phyloP scores from a whole-genome alignment of 441 rosid genomes.

The Macaranga tanarius region DNA sequence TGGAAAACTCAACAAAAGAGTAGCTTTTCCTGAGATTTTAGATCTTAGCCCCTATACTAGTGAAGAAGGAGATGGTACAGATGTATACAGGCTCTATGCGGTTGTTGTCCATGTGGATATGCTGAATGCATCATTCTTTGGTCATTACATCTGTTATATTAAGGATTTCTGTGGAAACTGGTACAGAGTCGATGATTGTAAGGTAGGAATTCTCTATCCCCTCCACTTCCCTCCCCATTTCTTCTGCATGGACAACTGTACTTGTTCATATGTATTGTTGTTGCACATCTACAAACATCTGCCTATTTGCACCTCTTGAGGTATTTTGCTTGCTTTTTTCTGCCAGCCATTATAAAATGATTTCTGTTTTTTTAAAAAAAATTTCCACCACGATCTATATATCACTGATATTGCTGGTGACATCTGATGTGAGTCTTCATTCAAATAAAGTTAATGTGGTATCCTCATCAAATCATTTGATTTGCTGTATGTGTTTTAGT shows the following conservation, averaged over 20 bases:
- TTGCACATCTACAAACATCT: neutral
- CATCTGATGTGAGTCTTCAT: no score
- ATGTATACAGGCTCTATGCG: conserved; percentile 80
- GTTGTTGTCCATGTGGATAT: conserved; percentile 95
- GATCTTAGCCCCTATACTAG: conserved; percentile 87
- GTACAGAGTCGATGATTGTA: conserved; percentile 84
- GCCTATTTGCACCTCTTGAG: neutral
- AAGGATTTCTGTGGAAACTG: conserved; percentile 85
- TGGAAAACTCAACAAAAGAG: conserved; percentile 94
- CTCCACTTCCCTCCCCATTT: neutral
- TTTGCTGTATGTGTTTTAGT: neutral
- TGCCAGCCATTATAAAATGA: neutral
- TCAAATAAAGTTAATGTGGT: no score
- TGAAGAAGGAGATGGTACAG: conserved; percentile 66
- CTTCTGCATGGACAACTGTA: neutral
- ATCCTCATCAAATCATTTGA: neutral
- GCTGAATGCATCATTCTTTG: conserved; percentile 97
- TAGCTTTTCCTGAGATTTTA: conserved; percentile 77
- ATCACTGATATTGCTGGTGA: neutral
- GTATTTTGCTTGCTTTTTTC: neutral
- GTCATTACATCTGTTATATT: conserved; percentile 90
- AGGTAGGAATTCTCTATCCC: conserved; percentile 46
- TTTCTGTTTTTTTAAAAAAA: conserved; percentile 1
- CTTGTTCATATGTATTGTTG: neutral
- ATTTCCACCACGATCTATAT: neutral